phyloP scores from a whole-genome alignment of 2,329 filamentous ascomycete genomes.

The Xylariaceae sp. region DNA sequence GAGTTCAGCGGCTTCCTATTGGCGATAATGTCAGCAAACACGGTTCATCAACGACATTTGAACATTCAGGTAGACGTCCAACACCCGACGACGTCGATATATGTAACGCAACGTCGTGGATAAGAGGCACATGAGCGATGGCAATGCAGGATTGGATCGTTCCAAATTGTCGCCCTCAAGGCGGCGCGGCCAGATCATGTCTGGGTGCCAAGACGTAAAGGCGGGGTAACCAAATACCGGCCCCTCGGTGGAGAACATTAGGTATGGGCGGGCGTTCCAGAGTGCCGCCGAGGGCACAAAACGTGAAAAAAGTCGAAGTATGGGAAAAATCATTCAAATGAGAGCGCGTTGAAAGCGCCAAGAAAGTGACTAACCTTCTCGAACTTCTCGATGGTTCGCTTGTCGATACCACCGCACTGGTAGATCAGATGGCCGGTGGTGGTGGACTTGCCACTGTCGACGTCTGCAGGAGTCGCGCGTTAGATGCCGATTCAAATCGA shows the following conservation, averaged over 20 bases:
- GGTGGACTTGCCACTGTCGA: constrained; percentile 48
- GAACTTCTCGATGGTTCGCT: constrained; percentile 99
- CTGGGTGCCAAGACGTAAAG: constrained; percentile 18
- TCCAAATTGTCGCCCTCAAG: background rate
- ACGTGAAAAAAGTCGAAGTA: constrained; percentile 7
- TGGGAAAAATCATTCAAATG: constrained; percentile 25
- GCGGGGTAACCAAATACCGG: constrained; percentile 30
- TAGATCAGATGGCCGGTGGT: constrained; percentile 91
- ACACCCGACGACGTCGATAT: background rate
- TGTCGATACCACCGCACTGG: constrained; percentile 99
- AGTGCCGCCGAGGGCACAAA: background rate
- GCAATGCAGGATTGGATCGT: background rate
- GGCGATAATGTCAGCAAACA: constrained; percentile 7
- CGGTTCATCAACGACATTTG: background rate
- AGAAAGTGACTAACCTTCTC: constrained; percentile 73
- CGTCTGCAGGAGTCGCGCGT: constrained; percentile 22
- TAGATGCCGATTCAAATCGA: constrained; percentile 1
- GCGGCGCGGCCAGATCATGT: background rate
- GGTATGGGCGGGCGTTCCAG: background rate
- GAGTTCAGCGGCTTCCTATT: constrained; percentile 93
- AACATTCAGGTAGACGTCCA: background rate
- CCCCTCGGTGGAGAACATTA: constrained; percentile 26
- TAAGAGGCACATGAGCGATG: background rate
- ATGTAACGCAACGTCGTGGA: background rate
- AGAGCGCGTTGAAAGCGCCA: constrained; percentile 19